Evolutionary conservation across 805 yeast genomes (phyloP), one percentile per base, ranked within the genome.

Genomic region (Cyberlindnera lachancei): DNA sequence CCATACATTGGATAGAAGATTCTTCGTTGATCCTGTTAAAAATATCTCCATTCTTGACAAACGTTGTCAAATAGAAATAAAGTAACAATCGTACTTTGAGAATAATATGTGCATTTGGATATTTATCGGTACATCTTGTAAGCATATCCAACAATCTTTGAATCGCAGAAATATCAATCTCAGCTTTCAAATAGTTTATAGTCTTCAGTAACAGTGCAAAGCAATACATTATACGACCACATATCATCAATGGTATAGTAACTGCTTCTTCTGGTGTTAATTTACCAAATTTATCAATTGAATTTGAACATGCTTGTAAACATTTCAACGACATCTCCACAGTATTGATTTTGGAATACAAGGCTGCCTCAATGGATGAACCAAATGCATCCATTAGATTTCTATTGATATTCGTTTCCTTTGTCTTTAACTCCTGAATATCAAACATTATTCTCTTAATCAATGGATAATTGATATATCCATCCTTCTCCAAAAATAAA

Each of bases 61-160:
- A 51, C 5, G 56, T 50, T 3, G 55, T 48, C 23, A 50, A 27
- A 25, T 51, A 50, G 17, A 51, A 51, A 25, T 46, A 46, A 22
- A 51, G 34, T 29, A 50, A 25, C 15, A 51, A 25, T 27, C 48
- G 37, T 14, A 48, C 32, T 29, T 51, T 51, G 9, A 41, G 14
- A 8, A 48, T 33, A 24, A 51, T 35, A 27, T 46, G 48, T 17
- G 41, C 46, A 22, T 36, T 41, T 18, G 31, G 35, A 25, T 35
- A 51, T 8, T 25, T 30, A 2, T 27, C 27, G n/a, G 40, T 26
- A 15, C 51, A 44, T 13, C 17, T 15, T 25, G 41, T 34, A 31
- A 51, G 19, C 22, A 35, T 31, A 8, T 35, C 38, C 25, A 51
- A 23, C 7, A 48, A 15, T 16, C 15, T 33, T 29, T 40, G 42